Percentiles rank a stretch among this genome's conserved stretches.
These are phyloP conservation scores for Trametes pubescens DNA, from an alignment of 1,284 basidiomycete genomes.

Conservation along the genomic window DNA sequence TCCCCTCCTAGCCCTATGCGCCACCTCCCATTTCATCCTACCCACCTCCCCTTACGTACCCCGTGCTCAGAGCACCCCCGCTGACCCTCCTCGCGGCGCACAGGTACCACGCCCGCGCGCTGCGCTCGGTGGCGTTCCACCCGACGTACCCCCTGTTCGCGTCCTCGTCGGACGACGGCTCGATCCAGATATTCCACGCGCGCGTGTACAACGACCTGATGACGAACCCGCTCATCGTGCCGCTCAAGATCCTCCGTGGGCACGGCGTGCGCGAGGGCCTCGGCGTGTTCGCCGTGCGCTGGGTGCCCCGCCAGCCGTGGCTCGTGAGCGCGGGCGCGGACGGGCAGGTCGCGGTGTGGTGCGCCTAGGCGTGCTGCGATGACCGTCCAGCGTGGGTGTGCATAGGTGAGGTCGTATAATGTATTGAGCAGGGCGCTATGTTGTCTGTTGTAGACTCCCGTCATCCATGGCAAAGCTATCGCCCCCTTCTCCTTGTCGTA, in stretches of 20 bases:
- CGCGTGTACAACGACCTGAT: slow-evolving; percentile 94
- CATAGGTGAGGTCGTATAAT: neutral
- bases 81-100: neutral
- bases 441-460: neutral
- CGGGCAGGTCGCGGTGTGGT: slow-evolving; percentile 91
- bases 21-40: neutral
- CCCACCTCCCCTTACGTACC: neutral
- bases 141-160: slow-evolving; percentile 96
- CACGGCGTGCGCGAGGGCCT: slow-evolving; percentile 87
- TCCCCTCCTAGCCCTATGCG: neutral
- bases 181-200: slow-evolving; percentile 96
- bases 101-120: slow-evolving; percentile 93
- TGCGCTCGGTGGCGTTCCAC: slow-evolving; percentile 93
- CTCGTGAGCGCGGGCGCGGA: slow-evolving; percentile 94
- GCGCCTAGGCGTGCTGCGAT: slow-evolving; percentile 53
- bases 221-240: slow-evolving; percentile 96
- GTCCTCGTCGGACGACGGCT: slow-evolving; percentile 95
- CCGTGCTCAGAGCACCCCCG: slow-evolving; percentile 4
- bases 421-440: neutral
- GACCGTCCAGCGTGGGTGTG: neutral
- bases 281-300: slow-evolving; percentile 91
- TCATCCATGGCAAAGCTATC: too few relatives aligned
- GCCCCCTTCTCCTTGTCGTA: too few relatives aligned
- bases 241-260: slow-evolving; percentile 94
- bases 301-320: slow-evolving; percentile 94